Evolutionary conservation across 108 stramenopile genomes (phyloP), one percentile per base, ranked within the genome.

Genomic region (Parietichytrium sp.): DNA sequence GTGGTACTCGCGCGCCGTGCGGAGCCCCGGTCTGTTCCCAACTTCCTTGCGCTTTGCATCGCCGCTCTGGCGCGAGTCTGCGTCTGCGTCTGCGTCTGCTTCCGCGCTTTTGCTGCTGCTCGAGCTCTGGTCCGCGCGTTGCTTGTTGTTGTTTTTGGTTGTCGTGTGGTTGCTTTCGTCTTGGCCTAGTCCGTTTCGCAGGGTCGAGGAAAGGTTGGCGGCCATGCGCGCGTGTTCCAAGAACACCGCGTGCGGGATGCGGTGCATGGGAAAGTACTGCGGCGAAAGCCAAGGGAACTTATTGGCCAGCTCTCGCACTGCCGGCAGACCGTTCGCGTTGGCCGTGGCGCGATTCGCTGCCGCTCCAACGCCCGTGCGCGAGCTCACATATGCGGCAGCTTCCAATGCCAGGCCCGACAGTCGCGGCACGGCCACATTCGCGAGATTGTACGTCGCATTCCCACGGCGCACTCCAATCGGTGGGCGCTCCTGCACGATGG

Each of bases 191-290:
- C 51, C 30, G 6, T 3, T 29, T 38, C 79, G 54, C 25, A 83
- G 29, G 23, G 80, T 47, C 48, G 81, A 50, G 78, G 27, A 20
- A 18, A 54, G 47, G 29, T 84, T 45, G 15, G 48, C 83, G 13
- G 20, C 79, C 12, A 84, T 3, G 54, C 38, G 81, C 25, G 4
- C 54, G 6, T 52, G 36, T 25, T 85, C 85, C 4, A 55, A n/a
- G n/a, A n/a, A n/a, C n/a, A n/a, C n/a, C n/a, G n/a, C 54, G 15
- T 47, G 25, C 23, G 49, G n/a, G 78, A 90, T 80, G 10, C 88
- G 52, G 15, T 82, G 50, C 31, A 90, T 81, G 6, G 89, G 89
- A 83, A 85, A 86, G 47, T 88, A 85, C 82, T 88, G 29, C 1
- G 85, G 85, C 4, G 78, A 2, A 10, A 83, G 29, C 0, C 49